These are phyloP conservation scores for Taiozyma sp. DNA, from an alignment of 1,139 yeast genomes.

Conservation along the genomic window DNA sequence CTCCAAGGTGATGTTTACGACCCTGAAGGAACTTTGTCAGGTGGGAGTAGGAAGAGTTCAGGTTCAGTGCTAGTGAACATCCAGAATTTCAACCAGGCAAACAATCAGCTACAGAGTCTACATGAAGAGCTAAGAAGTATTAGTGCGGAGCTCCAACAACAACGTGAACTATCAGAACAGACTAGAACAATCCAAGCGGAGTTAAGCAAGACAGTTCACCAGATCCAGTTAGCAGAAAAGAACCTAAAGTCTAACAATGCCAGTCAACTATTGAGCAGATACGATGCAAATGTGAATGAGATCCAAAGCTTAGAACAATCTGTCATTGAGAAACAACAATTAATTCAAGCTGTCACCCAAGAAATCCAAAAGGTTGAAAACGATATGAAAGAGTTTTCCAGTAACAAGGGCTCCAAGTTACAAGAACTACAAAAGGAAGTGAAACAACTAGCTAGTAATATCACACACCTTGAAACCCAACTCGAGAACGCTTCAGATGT, in stretches of 20 bases:
- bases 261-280: constrained; percentile 40
- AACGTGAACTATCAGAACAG: constrained; percentile 41
- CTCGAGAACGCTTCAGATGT: constrained; percentile 43
- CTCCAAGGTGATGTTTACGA: constrained; percentile 92
- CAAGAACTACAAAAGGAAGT: constrained; percentile 60
- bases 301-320: constrained; percentile 38
- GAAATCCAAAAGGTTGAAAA: constrained; percentile 58
- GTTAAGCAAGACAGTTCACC: constrained; percentile 61
- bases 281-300: constrained; percentile 43
- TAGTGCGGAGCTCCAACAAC: constrained; percentile 37
- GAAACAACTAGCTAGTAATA: constrained; percentile 30
- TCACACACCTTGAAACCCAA: constrained; percentile 36
- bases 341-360: constrained; percentile 25
- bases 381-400: constrained; percentile 79
- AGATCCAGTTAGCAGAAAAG: constrained; percentile 54
- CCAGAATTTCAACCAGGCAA: constrained; percentile 59
- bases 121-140: constrained; percentile 38
- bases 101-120: constrained; percentile 34
- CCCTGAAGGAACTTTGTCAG: constrained; percentile 93
- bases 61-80: constrained; percentile 58
- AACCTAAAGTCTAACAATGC: constrained; percentile 60
- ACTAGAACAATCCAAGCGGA: constrained; percentile 62
- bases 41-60: constrained; percentile 73
- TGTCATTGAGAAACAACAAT: constrained; percentile 32
- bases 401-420: constrained; percentile 76